Evolutionary conservation across 2,329 filamentous ascomycete species (phyloP), one percentile per base, ranked within the genome.

Genomic region (Fusarium sp.): DNA sequence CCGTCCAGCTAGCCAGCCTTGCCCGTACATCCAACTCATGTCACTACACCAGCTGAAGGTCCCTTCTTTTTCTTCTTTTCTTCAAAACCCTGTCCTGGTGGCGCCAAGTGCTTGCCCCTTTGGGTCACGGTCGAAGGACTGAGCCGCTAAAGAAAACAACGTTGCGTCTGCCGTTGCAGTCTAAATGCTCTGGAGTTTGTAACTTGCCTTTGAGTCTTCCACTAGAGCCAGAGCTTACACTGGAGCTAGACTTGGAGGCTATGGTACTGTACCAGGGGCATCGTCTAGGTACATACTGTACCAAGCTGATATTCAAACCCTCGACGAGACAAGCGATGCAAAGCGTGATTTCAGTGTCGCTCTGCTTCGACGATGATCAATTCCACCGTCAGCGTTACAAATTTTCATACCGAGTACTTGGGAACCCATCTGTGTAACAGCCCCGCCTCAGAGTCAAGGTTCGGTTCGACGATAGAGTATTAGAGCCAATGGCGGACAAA

Each of bases 101-200:
- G 58, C 58, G 62, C 50, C 26, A 60, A 55, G 57, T 31, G 39
- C 55, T 49, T 70, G 41, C 54, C 44, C 61, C 31, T 58, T 67
- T 34, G 30, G 49, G 43, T 44, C 58, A 57, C 52, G 48, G 43
- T 62, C 18, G 41, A 46, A 48, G 46, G 42, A 21, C 25, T 67
- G 48, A 61, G 67, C 62, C 67, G 67, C 67, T 64, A 70, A 62
- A 62, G 49, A 55, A 62, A 56, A 67, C 62, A 67, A 67, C 62
- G 62, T 70, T 67, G 58, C 67, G 56, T 62, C 67, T 63, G 51
- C 66, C 57, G 57, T 58, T 70, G 26, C 54, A 66, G 48, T 66
- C 39, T 61, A 42, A 49, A 43, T 34, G 30, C 31, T 37, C 31
- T 42, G 18, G 18, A 52, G 31, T 37, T 34, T 37, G 21, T 51